Percentiles rank a stretch among this genome's conserved stretches.
Evolutionary conservation across 345 rosid genomes (phyloP).

Genomic region (Hibiscus tridactylites): DNA sequence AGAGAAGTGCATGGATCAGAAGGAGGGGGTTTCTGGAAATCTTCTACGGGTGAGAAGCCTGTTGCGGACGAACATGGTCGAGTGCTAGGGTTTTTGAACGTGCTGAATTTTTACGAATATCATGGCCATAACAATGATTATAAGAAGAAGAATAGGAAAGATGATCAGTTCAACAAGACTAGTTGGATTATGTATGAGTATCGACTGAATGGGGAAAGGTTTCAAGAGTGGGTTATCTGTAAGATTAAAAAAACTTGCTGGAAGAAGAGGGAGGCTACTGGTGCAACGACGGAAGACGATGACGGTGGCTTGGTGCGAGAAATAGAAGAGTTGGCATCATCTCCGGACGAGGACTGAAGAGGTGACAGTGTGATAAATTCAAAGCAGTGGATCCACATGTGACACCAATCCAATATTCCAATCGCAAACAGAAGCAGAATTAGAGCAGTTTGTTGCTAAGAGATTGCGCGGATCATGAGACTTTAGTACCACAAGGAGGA

Average conservation of each 20-base stretch:
- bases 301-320: not conserved
- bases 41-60: not conserved
- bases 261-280: no score
- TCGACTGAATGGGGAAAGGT: not conserved
- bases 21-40: not conserved
- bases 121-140: not conserved
- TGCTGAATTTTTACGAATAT: not conserved
- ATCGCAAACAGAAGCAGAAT: no score
- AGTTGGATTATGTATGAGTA: not conserved
- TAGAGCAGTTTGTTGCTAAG: no score
- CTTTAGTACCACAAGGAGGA: no score
- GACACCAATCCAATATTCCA: no score
- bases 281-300: not conserved
- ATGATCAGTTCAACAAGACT: not conserved
- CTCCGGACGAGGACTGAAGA: no score
- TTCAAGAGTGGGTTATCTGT: not conserved
- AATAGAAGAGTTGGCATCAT: not conserved
- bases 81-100: not conserved
- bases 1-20: not conserved
- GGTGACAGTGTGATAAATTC: no score
- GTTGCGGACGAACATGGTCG: not conserved
- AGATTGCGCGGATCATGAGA: no score
- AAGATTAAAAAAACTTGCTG: not conserved
- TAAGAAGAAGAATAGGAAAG: not conserved
- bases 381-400: no score